Conservation (phyloP, 129 eudicot species). For the Lactuca saligna region DNA sequence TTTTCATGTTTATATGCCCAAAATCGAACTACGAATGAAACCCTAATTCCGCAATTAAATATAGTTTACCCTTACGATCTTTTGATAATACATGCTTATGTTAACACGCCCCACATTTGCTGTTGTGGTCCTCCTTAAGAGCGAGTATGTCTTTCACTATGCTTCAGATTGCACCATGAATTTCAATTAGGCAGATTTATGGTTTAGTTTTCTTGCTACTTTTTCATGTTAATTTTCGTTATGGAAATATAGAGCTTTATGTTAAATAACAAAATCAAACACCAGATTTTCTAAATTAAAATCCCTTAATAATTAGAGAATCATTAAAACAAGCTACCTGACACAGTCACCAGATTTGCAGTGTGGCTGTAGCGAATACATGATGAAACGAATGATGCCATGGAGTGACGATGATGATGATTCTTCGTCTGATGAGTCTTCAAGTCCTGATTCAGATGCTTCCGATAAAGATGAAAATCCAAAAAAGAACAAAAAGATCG, state of each 20-base stretch:
- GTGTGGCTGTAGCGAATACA: slow-evolving; percentile 10
- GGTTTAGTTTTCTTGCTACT: not conserved
- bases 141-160: not conserved
- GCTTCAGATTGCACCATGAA: not conserved
- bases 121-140: no score
- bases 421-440: slow-evolving; percentile 61
- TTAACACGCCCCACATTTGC: not conserved
- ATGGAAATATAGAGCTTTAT: not conserved
- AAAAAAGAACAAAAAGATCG: slow-evolving; percentile 27
- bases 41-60: slow-evolving; percentile 11
- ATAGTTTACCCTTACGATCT: not conserved
- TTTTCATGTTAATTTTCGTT: not conserved
- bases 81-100: not conserved
- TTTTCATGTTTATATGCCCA: not conserved
- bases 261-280: no score
- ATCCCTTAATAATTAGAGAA: no score
- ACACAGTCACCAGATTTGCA: slow-evolving; percentile 21
- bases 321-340: no score
- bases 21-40: not conserved
- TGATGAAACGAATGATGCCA: slow-evolving; percentile 65
- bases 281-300: no score
- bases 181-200: not conserved
- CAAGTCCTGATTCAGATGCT: slow-evolving; percentile 46
- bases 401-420: slow-evolving; percentile 60
- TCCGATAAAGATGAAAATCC: slow-evolving; percentile 44